Conservation (phyloP, 805 yeast species). For the Kuraishia cidri region DNA sequence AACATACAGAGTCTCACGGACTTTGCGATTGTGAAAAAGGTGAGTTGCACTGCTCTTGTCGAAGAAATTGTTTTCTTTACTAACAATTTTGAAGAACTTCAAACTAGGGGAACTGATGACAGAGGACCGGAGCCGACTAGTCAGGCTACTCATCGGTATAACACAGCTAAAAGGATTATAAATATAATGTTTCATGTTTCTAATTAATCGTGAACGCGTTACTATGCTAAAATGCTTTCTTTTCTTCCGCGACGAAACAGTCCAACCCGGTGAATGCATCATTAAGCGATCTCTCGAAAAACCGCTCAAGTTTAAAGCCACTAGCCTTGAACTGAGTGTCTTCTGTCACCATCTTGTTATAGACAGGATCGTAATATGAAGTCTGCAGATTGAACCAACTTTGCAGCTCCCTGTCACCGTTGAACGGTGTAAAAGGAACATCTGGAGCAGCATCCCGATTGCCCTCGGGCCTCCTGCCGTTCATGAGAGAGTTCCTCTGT, state of each 20-base stretch:
- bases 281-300: conserved; percentile 68
- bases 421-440: conserved; percentile 86
- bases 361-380: conserved; percentile 55
- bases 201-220: too few species aligned
- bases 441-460: conserved; percentile 15
- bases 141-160: conserved; percentile 13
- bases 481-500: conserved; percentile 16
- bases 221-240: conserved; percentile 1
- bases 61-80: too few species aligned
- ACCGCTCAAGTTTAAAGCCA: conserved; percentile 69
- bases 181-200: too few species aligned
- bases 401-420: conserved; percentile 68
- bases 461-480: conserved; percentile 18
- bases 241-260: conserved; percentile 62
- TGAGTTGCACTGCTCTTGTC: conserved; percentile 9
- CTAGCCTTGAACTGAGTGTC: conserved; percentile 72
- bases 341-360: conserved; percentile 23
- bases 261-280: conserved; percentile 90
- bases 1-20: conserved; percentile 20
- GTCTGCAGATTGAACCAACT: conserved; percentile 34
- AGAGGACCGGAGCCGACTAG: conserved; percentile 10
- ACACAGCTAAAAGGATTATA: conserved; percentile 18
- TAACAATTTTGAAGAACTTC: conserved; percentile 11
- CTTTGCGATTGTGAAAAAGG: conserved; percentile 22
- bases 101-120: conserved; percentile 11